Base-by-base conservation (phyloP, 176 grass and related monocot species). In the Musa troglodytarum region DNA sequence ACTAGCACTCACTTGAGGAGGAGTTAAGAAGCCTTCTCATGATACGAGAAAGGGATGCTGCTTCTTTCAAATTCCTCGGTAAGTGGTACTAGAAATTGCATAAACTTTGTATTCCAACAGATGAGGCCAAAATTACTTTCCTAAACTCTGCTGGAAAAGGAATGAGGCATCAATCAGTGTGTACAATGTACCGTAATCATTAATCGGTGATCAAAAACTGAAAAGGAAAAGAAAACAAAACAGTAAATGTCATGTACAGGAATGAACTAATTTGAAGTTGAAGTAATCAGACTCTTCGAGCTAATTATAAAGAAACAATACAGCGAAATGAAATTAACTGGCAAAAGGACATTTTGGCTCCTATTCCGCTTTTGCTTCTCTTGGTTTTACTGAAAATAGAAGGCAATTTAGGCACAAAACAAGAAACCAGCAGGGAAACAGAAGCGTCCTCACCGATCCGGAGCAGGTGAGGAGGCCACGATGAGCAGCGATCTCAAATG, bases 401-500 rank as follows among this genome's bases (percentile, higher is more conserved):
- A 43, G 57, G 57, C 15, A 62, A n/a, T 20, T 20, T 62, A n/a
- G 20, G 15, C 57, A 19, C 15, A 74, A 74, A 10, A 13, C 50
- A 65, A 43, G 24, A 28, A 52, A 63, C 54, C 50, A 14, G 74
- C 71, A 51, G 20, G 34, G 9, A 52, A 8, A 15, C 2, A 64
- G 26, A 76, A 12, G 58, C 10, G 57, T 34, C 23, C 74, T 52
- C 75, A 53, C 75, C 75, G 75, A 77, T 77, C 75, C 24, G 75
- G 61, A 51, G 22, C n/a, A 9, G 75, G 21, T 52, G 75, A 76
- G 74, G 74, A 77, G n/a, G 61, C 59, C 49, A 77, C 75, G 65
- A 77, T 53, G 58, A 53, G 75, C 9, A 77, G 75, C 75, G 75
- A 77, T 77, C 75, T 77, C 61, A 77, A 65, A 26, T 66, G 75